Base-by-base conservation (phyloP, 2,329 filamentous ascomycete species). In the Orbilia javanica region DNA sequence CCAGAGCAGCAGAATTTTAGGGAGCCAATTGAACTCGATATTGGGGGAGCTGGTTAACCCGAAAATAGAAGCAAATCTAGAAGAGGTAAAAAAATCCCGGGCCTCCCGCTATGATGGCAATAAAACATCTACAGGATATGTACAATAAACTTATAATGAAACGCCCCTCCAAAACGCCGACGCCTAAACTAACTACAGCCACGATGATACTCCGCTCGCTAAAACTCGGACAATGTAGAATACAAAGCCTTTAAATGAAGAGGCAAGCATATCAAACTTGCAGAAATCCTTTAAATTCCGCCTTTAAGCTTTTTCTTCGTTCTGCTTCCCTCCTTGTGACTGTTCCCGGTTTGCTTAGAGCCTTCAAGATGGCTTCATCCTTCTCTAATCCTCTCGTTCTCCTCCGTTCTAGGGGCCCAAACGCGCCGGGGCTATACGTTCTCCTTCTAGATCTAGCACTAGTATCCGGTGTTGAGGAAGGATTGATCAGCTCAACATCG, bases 251-350 rank as follows among this genome's bases (percentile, higher is more conserved):
- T 4, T 10, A 44, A 4, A n/a, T n/a, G 15, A 4, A 20, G 6
- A 6, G 5, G 13, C 4, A 50, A 42, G 31, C 13, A 18, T 10
- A 71, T 36, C n/a, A 64, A 6, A 13, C 18, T n/a, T 31, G 36
- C 7, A 55, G 36, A n/a, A 76, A 15, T 8, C 72, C 65, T n/a
- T 57, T 68, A 20, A 76, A 63, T 29, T 69, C 72, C 7, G 64
- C 66, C 22, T 63, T 77, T 31, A 77, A 31, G 39, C 73, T 77
- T n/a, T 46, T 66, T 34, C 73, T 48, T 20, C 73, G 36, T 22
- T 77, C 73, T 1, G 73, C 73, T 48, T 77, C 73, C 20, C 66
- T 42, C 48, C 73, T 42, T 7, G 73, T 77, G 0, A 77, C 50
- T 0, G 66, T 77, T 10, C 73, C 73, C 1, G 73, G 73, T 29